Evolutionary conservation across 176 grass and related monocot species (phyloP), one percentile per base, ranked within the genome.

Genomic region (Lolium multiflorum): DNA sequence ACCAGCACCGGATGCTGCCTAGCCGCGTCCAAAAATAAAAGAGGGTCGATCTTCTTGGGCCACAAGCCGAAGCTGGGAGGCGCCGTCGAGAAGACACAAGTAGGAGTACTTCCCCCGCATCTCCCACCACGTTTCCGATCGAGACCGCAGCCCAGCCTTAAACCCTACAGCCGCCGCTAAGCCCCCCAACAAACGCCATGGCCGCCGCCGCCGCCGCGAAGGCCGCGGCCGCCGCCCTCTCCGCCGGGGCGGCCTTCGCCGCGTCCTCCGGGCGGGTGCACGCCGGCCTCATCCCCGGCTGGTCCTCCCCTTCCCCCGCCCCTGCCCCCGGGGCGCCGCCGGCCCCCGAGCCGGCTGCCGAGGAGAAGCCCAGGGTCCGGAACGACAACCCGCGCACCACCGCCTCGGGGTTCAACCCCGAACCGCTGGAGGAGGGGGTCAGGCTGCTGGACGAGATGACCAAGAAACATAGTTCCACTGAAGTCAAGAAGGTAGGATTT

Each of bases 371-470:
- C 67, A 92, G 17, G 87, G 82, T 86, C 18, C 86, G 93, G 74
- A 96, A 91, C 43, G 78, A 98, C 58, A 85, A 98, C 25, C 88
- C 96, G 14, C 87, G 96, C 62, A 98, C 92, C 17, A 87, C 84
- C 2, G 90, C 94, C 15, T 51, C 90, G 6, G 93, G 96, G 22
- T 96, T 98, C 86, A 92, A 96, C 70, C 94, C 96, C 11, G 88
- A 60, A 11, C 74, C 94, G 10, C 88, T 98, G 35, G 93, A 94
- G 82, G 75, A 75, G 21, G 96, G 79, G 8, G 93, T 65, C 46
- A 74, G 67, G 37, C 70, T 89, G 73, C 69, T 98, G 37, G 22
- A 37, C 15, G 28, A 92, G 76, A 88, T 96, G n/a, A 74, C 77
- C 0, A 81, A 25, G 2, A 16, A 51, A 35, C 31, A 35, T 35